Percentiles rank a stretch among this genome's conserved stretches.
phyloP scores from a whole-genome alignment of 371 early-diverging fungal species.

The Fennellomyces sp. region DNA sequence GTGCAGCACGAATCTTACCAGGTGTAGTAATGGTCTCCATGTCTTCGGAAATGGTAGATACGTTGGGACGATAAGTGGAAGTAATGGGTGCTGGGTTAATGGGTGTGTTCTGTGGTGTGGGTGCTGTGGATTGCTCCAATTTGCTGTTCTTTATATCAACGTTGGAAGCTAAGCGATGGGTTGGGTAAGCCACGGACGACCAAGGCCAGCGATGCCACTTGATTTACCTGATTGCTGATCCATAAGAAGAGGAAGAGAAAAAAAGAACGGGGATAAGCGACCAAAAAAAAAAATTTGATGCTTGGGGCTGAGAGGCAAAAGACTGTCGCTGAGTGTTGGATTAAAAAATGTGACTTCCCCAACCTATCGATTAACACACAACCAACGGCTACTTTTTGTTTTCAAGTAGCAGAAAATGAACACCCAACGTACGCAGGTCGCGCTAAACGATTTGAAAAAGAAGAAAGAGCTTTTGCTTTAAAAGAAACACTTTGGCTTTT shows the following conservation, averaged over 20 bases:
- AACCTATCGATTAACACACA: no score
- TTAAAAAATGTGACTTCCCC: no score
- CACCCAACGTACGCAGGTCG: no score
- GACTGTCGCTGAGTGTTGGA: no score
- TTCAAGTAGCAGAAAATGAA: no score
- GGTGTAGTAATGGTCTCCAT: constrained; percentile 48
- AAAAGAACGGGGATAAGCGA: background rate
- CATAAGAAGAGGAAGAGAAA: constrained; percentile 9
- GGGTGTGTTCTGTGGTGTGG: constrained; percentile 54
- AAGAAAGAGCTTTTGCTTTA: no score
- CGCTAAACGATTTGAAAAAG: no score
- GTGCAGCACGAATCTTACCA: constrained; percentile 14
- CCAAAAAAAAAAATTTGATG: background rate
- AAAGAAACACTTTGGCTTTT: no score
- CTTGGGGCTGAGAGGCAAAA: background rate
- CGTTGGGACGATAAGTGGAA: constrained; percentile 40
- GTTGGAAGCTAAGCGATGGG: constrained; percentile 12
- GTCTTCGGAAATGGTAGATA: constrained; percentile 47
- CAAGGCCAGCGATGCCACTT: no score
- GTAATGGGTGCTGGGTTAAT: constrained; percentile 50
- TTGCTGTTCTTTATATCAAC: constrained; percentile 17
- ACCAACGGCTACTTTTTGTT: no score
- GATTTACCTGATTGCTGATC: constrained; percentile 16
- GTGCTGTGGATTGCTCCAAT: constrained; percentile 37
- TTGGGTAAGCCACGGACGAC: background rate